phyloP scores from a whole-genome alignment of 306 rosid species.

The Elaeagnus macrophylla region DNA sequence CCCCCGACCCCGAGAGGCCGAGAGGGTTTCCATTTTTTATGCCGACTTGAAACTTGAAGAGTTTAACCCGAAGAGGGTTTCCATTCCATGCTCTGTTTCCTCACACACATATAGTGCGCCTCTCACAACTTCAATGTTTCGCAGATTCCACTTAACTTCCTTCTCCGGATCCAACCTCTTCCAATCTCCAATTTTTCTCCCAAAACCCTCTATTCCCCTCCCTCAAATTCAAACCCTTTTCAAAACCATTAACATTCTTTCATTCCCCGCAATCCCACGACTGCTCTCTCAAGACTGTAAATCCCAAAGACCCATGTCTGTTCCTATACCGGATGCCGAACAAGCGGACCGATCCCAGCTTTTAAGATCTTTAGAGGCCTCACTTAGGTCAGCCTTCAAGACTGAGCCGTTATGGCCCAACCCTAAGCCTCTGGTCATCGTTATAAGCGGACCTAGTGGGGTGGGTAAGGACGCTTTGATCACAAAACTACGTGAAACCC shows the following conservation, averaged over 20 bases:
- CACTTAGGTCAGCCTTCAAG: constrained; percentile 54
- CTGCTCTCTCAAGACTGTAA: constrained; percentile 42
- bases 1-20: no score
- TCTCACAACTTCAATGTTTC: constrained; percentile 32
- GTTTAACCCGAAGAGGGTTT: no score
- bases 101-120: constrained; percentile 9
- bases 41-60: no score
- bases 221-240: not conserved
- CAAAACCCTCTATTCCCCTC: constrained; percentile 8
- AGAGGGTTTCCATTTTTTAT: no score
- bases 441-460: constrained; percentile 89
- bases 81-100: constrained; percentile 14
- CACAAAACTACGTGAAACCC: constrained; percentile 38
- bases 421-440: constrained; percentile 60
- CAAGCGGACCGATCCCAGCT: constrained; percentile 51
- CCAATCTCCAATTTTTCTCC: constrained; percentile 11
- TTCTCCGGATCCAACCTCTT: constrained; percentile 18
- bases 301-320: constrained; percentile 20
- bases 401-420: constrained; percentile 45
- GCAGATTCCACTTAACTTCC: constrained; percentile 32
- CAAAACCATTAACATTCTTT: not conserved
- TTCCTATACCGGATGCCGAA: constrained; percentile 37
- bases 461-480: constrained; percentile 90
- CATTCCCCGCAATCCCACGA: constrained; percentile 10
- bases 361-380: constrained; percentile 66